These are phyloP conservation scores for Annulohypoxylon moriforme DNA, from an alignment of 495 filamentous ascomycete genomes.

Conservation along the genomic window DNA sequence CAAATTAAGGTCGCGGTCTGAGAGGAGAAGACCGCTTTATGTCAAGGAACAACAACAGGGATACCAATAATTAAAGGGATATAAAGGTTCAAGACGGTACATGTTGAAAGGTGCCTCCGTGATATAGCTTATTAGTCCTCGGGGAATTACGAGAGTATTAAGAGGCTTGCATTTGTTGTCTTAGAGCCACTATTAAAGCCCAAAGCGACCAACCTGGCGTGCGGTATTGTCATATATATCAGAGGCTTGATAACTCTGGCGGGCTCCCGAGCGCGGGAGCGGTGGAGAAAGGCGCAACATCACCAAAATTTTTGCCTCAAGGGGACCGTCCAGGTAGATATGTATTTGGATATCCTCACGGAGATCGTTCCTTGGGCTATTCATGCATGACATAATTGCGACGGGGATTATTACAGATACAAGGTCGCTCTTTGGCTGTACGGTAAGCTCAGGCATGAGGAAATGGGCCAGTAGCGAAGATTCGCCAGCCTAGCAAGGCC, in stretches of 20 bases:
- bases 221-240: slow-evolving; percentile 36
- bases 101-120: slow-evolving; percentile 38
- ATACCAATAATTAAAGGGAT: slow-evolving; percentile 26
- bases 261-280: slow-evolving; percentile 38
- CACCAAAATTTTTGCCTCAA: slow-evolving; percentile 37
- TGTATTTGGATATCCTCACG: slow-evolving; percentile 44
- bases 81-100: slow-evolving; percentile 26
- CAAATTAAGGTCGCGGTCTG: slow-evolving; percentile 1
- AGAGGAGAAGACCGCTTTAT: slow-evolving; percentile 18
- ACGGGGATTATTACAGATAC: slow-evolving; percentile 41
- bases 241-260: slow-evolving; percentile 32
- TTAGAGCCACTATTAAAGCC: slow-evolving; percentile 42
- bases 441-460: slow-evolving; percentile 31
- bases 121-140: slow-evolving; percentile 21
- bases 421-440: slow-evolving; percentile 36
- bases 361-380: slow-evolving; percentile 40
- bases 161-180: slow-evolving; percentile 32
- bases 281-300: slow-evolving; percentile 45
- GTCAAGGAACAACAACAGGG: slow-evolving; percentile 22
- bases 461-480: slow-evolving; percentile 30
- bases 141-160: slow-evolving; percentile 29
- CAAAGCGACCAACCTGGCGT: slow-evolving; percentile 34
- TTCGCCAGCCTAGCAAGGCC: slow-evolving; percentile 40
- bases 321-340: slow-evolving; percentile 41
- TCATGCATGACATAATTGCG: slow-evolving; percentile 48